Conservation (phyloP, 495 filamentous ascomycete species). For the Trichoderma virens region DNA sequence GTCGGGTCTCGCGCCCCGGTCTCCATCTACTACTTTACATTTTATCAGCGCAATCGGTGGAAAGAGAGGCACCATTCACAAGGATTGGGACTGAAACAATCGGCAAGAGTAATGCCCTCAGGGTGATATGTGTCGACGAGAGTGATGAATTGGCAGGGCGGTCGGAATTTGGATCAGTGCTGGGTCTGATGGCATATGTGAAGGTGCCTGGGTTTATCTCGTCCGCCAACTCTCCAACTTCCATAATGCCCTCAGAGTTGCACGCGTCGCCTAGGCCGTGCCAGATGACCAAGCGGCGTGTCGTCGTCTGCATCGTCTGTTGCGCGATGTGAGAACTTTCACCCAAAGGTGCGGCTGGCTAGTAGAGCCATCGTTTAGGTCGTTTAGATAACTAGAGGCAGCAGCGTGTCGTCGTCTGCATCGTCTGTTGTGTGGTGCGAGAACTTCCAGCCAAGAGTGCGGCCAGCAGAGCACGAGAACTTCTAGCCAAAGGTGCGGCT, state of each 20-base stretch:
- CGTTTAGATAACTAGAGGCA: too few relatives aligned
- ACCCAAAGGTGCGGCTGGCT: background rate
- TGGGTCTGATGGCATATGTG: slow-evolving; percentile 73
- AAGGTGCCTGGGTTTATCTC: slow-evolving; percentile 72
- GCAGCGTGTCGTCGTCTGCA: slow-evolving; percentile 48
- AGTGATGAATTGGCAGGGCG: slow-evolving; percentile 69
- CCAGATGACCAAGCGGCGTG: slow-evolving; percentile 84
- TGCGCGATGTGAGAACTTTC: background rate
- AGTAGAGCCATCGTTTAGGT: background rate
- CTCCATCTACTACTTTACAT: slow-evolving; percentile 62
- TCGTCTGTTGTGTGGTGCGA: slow-evolving; percentile 17
- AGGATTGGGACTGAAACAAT: too few relatives aligned
- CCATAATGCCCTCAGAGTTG: slow-evolving; percentile 61
- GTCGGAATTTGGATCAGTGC: slow-evolving; percentile 56
- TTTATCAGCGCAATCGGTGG: too few relatives aligned
- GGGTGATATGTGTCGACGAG: too few relatives aligned
- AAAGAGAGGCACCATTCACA: too few relatives aligned
- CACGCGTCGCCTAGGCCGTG: slow-evolving; percentile 70
- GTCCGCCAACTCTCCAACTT: slow-evolving; percentile 60
- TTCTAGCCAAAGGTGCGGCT: background rate
- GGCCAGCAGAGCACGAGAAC: too few relatives aligned
- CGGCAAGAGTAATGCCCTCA: too few relatives aligned
- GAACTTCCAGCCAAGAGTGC: background rate
- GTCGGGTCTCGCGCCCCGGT: slow-evolving; percentile 56
- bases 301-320: slow-evolving; percentile 35